Evolutionary conservation across 495 filamentous ascomycete species (phyloP).

Genomic region (Penicillium ochrochloron): DNA sequence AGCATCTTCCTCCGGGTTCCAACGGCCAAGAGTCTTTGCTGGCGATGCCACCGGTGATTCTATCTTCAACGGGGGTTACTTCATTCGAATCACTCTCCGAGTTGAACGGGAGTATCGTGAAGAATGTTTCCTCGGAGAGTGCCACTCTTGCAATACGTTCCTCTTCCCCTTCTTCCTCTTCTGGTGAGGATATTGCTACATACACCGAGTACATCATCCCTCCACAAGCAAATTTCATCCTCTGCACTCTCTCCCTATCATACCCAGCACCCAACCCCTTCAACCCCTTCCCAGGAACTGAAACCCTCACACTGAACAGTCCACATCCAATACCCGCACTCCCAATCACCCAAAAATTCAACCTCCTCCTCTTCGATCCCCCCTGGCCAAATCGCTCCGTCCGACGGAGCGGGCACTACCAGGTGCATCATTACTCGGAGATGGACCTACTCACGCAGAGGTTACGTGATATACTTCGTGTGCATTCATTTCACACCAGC

Average conservation of each 20-base stretch:
- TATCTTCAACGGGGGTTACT: conserved; percentile 41
- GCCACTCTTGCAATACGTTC: conserved; percentile 28
- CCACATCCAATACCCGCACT: conserved; percentile 40
- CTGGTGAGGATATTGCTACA: conserved; percentile 12
- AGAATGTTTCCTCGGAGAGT: conserved; percentile 38
- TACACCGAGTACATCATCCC: conserved; percentile 47
- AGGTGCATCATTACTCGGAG: conserved; percentile 49
- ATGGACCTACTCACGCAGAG: conserved; percentile 35
- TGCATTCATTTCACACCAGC: conserved; percentile 29
- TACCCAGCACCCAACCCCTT: background rate
- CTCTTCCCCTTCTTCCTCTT: background rate
- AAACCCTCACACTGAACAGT: background rate
- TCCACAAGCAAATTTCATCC: conserved; percentile 55
- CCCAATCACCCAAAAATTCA: conserved; percentile 54
- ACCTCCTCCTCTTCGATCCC: conserved; percentile 85
- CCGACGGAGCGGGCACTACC: conserved; percentile 69
- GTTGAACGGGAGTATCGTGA: conserved; percentile 36
- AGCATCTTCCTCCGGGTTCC: background rate
- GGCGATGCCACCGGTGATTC: conserved; percentile 35
- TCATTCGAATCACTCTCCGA: conserved; percentile 35
- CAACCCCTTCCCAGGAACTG: background rate
- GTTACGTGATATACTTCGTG: conserved; percentile 36
- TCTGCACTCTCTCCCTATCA: conserved; percentile 43
- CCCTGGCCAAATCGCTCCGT: conserved; percentile 95
- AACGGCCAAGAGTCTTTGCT: background rate